phyloP scores from a whole-genome alignment of 1,284 basidiomycete species.

The Heterobasidion occidentale region DNA sequence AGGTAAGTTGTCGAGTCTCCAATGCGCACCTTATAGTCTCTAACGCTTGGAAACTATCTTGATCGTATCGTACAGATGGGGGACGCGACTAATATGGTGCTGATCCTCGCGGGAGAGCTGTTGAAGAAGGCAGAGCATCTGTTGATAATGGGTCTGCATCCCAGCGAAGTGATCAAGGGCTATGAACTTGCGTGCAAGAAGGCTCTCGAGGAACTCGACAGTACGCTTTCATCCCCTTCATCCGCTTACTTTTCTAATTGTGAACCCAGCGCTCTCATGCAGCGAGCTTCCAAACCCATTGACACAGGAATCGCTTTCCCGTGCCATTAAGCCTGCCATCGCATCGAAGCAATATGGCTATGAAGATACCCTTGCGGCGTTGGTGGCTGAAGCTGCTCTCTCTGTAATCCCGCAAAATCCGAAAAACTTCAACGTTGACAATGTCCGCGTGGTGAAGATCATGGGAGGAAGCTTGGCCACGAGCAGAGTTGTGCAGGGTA shows the following conservation, averaged over 20 bases:
- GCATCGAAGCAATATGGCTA: conserved; percentile 97
- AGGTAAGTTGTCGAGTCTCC: conserved; percentile 43
- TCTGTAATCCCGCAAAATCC: conserved; percentile 86
- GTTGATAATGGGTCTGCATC: conserved; percentile 94
- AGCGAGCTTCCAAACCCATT: conserved; percentile 72
- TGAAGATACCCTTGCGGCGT: conserved; percentile 75
- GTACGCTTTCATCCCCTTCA: conserved; percentile 40
- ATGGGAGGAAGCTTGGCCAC: conserved; percentile 84
- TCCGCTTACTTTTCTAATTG: conserved; percentile 3
- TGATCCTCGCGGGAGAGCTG: conserved; percentile 94
- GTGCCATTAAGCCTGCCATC: conserved; percentile 85
- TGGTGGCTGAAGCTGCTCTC: conserved; percentile 91
- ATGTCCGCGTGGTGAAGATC: conserved; percentile 97
- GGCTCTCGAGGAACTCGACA: conserved; percentile 84
- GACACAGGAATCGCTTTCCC: conserved; percentile 67
- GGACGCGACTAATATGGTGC: conserved; percentile 91
- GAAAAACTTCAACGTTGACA: conserved; percentile 95
- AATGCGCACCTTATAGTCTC: background rate
- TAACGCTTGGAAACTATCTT: background rate
- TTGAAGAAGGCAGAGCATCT: conserved; percentile 92
- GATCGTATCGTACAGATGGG: conserved; percentile 62
- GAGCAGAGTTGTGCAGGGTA: conserved; percentile 90
- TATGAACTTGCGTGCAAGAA: conserved; percentile 92
- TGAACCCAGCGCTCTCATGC: conserved; percentile 48
- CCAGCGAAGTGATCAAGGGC: conserved; percentile 89